These are phyloP conservation scores for Dacryopinax spathularia DNA, from an alignment of 768 basidiomycete genomes.

Conservation along the genomic window DNA sequence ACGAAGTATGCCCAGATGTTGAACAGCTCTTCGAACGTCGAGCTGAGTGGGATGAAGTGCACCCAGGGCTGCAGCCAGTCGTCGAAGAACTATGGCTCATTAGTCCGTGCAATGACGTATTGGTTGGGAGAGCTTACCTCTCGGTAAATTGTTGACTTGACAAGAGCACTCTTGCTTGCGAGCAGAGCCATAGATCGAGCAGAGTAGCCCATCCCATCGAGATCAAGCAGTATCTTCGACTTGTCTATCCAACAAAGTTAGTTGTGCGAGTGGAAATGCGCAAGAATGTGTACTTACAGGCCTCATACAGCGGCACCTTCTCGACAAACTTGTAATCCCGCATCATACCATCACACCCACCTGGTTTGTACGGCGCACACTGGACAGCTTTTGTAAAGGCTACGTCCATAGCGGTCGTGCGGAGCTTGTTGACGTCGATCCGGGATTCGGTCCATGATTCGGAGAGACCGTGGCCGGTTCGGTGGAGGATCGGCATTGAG, in stretches of 20 bases:
- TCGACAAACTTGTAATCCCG: background rate
- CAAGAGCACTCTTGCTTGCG: background rate
- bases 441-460: conserved; percentile 13
- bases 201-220: conserved; percentile 8
- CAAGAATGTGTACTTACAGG: background rate
- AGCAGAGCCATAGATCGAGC: conserved; percentile 6
- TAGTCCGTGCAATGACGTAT: background rate
- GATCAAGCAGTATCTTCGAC: conserved; percentile 3
- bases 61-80: conserved; percentile 8
- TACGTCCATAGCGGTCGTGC: background rate
- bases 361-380: conserved; percentile 3
- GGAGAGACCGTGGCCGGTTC: background rate
- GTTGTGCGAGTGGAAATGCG: conserved; percentile 12
- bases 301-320: background rate
- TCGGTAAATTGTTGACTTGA: conserved; percentile 5
- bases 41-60: conserved; percentile 5
- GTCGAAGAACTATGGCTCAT: background rate
- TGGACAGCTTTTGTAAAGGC: background rate
- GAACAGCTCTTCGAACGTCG: conserved; percentile 5
- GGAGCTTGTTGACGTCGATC: conserved; percentile 1
- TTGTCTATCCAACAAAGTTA: background rate
- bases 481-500: background rate
- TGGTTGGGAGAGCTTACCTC: conserved; percentile 14
- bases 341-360: background rate
- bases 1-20: conserved; percentile 6